These are phyloP conservation scores for Phialophora tarda DNA, from an alignment of 2,329 filamentous ascomycete genomes.

Conservation along the genomic window DNA sequence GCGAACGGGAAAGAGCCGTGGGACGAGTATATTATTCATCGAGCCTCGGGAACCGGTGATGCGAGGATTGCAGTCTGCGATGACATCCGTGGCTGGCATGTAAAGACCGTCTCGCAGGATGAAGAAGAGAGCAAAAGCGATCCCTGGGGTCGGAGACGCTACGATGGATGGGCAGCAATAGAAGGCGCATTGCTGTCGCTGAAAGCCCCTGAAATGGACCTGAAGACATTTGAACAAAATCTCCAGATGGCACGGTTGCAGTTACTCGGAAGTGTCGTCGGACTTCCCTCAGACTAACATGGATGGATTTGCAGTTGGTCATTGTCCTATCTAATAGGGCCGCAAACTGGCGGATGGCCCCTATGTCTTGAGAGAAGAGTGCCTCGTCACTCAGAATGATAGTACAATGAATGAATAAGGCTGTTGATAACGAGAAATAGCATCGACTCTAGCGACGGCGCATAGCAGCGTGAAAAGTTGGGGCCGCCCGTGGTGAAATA, in stretches of 20 bases:
- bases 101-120: conserved; percentile 24
- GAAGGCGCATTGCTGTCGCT: conserved; percentile 19
- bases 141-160: conserved; percentile 25
- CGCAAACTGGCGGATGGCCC: too few species aligned
- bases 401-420: too few species aligned
- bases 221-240: conserved; percentile 9
- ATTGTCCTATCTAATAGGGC: too few species aligned
- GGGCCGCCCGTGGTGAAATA: too few species aligned
- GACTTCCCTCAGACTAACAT: not conserved
- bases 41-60: not conserved
- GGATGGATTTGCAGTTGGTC: too few species aligned
- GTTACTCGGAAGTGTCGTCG: conserved; percentile 6
- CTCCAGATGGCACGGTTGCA: conserved; percentile 13
- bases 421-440: too few species aligned
- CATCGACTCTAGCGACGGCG: too few species aligned
- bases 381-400: too few species aligned
- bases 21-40: conserved; percentile 21
- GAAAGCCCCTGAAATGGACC: conserved; percentile 8
- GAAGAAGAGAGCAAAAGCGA: conserved; percentile 25
- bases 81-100: conserved; percentile 24
- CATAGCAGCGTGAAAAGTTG: too few species aligned
- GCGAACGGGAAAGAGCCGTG: conserved; percentile 26
- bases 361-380: too few species aligned
- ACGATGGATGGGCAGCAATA: conserved; percentile 25
- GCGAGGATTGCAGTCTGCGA: conserved; percentile 21